Percentiles rank a stretch among this genome's conserved stretches.
phyloP scores from a whole-genome alignment of 108 stramenopile species.

The Stephanodiscus triporus region DNA sequence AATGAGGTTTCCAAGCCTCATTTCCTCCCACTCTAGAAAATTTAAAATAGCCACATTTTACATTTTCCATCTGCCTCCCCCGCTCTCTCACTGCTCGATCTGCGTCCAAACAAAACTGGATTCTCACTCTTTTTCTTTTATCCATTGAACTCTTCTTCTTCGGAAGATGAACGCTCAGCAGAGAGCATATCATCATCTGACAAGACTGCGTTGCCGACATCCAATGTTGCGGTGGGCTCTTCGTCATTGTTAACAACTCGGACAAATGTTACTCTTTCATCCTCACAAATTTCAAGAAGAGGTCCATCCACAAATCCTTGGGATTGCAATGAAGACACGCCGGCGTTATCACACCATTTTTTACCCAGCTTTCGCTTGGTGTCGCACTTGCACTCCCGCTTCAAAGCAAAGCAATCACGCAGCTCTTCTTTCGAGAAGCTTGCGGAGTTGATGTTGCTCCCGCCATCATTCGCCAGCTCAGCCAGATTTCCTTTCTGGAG shows the following conservation, averaged over 20 bases:
- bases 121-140: not conserved
- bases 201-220: conserved; percentile 14
- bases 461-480: conserved; percentile 50
- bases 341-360: conserved; percentile 60
- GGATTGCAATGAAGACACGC: no score
- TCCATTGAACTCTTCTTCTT: conserved; percentile 44
- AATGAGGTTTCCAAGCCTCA: no score
- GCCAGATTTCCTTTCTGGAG: conserved; percentile 73
- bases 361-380: conserved; percentile 74
- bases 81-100: no score
- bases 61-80: no score
- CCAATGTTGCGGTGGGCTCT: conserved; percentile 9
- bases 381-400: conserved; percentile 59
- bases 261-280: conserved; percentile 53
- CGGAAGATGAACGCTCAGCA: conserved; percentile 21
- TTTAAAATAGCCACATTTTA: no score
- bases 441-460: conserved; percentile 16
- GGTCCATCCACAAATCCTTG: conserved; percentile 48
- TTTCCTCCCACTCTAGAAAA: no score
- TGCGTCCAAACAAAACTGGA: no score
- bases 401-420: conserved; percentile 76
- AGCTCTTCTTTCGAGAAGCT: conserved; percentile 74
- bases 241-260: conserved; percentile 51
- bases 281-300: conserved; percentile 50
- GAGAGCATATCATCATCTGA: conserved; percentile 17